A percentile compares a stretch with the other conserved stretches of the same genome.
Evolutionary conservation across 1,284 basidiomycete genomes (phyloP).

Genomic region (Ustilago crameri): DNA sequence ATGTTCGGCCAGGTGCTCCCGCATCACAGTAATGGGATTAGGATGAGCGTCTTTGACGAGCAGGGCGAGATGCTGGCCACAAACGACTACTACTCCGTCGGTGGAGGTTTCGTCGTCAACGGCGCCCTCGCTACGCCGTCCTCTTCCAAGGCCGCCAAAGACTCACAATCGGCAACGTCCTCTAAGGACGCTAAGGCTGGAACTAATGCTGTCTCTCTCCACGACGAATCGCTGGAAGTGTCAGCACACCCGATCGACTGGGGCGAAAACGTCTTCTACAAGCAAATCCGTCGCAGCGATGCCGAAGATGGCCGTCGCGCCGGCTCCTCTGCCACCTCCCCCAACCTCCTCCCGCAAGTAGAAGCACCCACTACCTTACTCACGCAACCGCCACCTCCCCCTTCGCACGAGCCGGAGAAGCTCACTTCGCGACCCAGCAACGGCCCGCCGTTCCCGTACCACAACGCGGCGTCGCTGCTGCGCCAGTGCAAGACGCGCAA

Average conservation of each 20-base stretch:
- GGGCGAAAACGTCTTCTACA: constrained; percentile 95
- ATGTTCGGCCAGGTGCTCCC: constrained; percentile 76
- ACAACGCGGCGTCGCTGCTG: constrained; percentile 81
- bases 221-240: constrained; percentile 20
- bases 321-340: constrained; percentile 55
- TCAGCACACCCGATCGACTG: constrained; percentile 71
- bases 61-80: constrained; percentile 88
- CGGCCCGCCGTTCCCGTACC: constrained; percentile 83
- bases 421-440: constrained; percentile 15
- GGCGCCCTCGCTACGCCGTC: constrained; percentile 58
- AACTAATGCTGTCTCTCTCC: neutral
- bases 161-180: neutral
- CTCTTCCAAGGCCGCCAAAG: neutral
- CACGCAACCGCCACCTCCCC: neutral
- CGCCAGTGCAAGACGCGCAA: constrained; percentile 84
- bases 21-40: constrained; percentile 76
- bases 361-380: constrained; percentile 10
- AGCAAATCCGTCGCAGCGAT: constrained; percentile 84
- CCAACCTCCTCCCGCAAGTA: constrained; percentile 18
- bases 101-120: constrained; percentile 66
- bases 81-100: constrained; percentile 83
- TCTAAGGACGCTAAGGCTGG: neutral
- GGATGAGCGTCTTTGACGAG: constrained; percentile 84
- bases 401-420: constrained; percentile 12
- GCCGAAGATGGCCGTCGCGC: constrained; percentile 78